Conservation (phyloP, 2,329 filamentous ascomycete genomes). For the Phoma herbarum region DNA sequence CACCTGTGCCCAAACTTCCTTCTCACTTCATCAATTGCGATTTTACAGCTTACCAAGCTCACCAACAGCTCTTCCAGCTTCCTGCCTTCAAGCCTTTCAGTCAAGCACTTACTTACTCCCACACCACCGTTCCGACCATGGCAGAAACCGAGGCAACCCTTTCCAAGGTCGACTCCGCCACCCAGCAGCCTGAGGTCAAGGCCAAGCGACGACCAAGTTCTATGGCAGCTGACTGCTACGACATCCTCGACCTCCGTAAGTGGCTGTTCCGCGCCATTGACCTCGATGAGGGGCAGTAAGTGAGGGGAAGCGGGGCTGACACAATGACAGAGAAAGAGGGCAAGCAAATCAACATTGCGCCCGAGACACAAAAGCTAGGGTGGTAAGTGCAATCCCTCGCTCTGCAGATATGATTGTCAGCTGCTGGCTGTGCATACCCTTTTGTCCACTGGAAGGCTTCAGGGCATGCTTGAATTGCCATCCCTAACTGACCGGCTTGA, state of each 20-base stretch:
- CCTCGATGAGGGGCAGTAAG: slow-evolving; percentile 26
- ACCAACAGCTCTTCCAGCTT: slow-evolving; percentile 21
- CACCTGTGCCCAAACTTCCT: slow-evolving; percentile 32
- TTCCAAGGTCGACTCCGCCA: slow-evolving; percentile 90
- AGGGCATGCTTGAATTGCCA: slow-evolving; percentile 1
- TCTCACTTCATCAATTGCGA: slow-evolving; percentile 22
- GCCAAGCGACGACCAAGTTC: slow-evolving; percentile 75
- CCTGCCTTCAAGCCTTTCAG: slow-evolving; percentile 17
- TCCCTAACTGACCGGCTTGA: slow-evolving; percentile 27
- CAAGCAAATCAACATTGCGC: slow-evolving; percentile 75
- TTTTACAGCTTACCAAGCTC: slow-evolving; percentile 27
- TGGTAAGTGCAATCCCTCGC: slow-evolving; percentile 68
- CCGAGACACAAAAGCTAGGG: slow-evolving; percentile 86
- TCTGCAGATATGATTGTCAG: slow-evolving; percentile 1
- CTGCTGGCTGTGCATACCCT: slow-evolving; percentile 6
- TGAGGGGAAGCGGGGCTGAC: slow-evolving; percentile 49
- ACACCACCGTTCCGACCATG: slow-evolving; percentile 55
- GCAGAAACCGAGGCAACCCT: slow-evolving; percentile 65
- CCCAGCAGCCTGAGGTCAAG: slow-evolving; percentile 73
- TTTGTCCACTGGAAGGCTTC: not conserved
- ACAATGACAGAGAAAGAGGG: slow-evolving; percentile 71
- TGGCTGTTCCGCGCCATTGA: slow-evolving; percentile 27
- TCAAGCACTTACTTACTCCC: slow-evolving; percentile 19
- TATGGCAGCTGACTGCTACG: slow-evolving; percentile 75
- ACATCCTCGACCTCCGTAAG: slow-evolving; percentile 87